These are phyloP conservation scores for Sugiyamaella americana DNA, from an alignment of 805 yeast genomes.

Conservation along the genomic window DNA sequence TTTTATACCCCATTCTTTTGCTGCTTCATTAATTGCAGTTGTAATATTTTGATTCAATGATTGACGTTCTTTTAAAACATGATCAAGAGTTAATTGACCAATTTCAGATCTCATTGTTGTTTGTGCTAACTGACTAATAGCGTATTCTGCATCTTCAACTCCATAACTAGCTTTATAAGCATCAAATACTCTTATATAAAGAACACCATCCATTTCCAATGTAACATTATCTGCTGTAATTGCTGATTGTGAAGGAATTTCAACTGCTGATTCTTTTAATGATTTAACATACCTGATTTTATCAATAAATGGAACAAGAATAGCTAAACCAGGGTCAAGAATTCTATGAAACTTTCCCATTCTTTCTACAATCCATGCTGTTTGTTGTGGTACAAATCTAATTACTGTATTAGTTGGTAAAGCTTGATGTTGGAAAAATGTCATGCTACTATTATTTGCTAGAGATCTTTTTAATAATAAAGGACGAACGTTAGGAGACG, in stretches of 20 bases:
- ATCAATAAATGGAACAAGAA: constrained; percentile 67
- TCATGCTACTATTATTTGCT: constrained; percentile 28
- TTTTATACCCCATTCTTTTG: constrained; percentile 77
- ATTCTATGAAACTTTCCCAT: constrained; percentile 77
- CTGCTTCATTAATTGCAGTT: constrained; percentile 75
- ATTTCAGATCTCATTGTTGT: constrained; percentile 89
- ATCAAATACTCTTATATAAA: constrained; percentile 70
- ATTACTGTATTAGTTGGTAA: constrained; percentile 71
- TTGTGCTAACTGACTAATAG: constrained; percentile 79
- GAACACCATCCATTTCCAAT: constrained; percentile 76
- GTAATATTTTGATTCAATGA: constrained; percentile 67
- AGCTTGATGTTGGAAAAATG: constrained; percentile 54
- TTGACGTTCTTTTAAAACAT: constrained; percentile 73
- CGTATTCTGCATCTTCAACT: constrained; percentile 82
- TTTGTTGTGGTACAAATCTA: constrained; percentile 82
- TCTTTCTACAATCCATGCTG: constrained; percentile 85
- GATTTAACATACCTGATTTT: constrained; percentile 76
- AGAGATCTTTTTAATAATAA: neutral
- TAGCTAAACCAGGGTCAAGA: constrained; percentile 70
- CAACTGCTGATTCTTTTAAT: constrained; percentile 77
- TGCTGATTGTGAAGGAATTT: constrained; percentile 77
- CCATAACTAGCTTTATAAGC: constrained; percentile 84
- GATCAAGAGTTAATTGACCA: constrained; percentile 74
- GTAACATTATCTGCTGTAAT: constrained; percentile 84
- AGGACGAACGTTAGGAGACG: neutral